These are phyloP conservation scores for Suillus variegatus DNA, from an alignment of 768 basidiomycete genomes.

Conservation along the genomic window DNA sequence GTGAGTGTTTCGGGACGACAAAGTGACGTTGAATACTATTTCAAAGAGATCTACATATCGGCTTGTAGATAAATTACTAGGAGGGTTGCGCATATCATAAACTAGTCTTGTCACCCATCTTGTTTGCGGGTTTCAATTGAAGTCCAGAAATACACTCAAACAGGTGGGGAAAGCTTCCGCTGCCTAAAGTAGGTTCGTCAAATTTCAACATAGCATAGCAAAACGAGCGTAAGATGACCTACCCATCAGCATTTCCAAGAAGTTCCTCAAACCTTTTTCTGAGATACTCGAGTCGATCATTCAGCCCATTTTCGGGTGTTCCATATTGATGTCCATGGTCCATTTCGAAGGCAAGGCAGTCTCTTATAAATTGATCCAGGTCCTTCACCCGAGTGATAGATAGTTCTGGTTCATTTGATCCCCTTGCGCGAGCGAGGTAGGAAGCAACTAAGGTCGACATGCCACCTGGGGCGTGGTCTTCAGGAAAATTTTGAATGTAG, in stretches of 20 bases:
- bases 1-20: background rate
- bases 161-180: background rate
- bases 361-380: conserved; percentile 67
- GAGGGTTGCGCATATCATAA: background rate
- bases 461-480: conserved; percentile 44
- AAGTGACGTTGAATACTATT: background rate
- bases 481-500: background rate
- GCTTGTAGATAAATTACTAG: background rate
- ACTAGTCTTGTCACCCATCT: background rate
- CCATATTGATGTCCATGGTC: conserved; percentile 49
- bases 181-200: background rate
- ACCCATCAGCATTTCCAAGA: conserved; percentile 22
- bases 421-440: conserved; percentile 69
- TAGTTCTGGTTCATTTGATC: conserved; percentile 70
- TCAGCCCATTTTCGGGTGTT: conserved; percentile 14
- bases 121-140: background rate
- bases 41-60: background rate
- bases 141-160: background rate
- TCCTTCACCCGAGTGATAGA: conserved; percentile 57
- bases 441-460: conserved; percentile 68
- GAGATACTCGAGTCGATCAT: conserved; percentile 7
- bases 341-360: conserved; percentile 55
- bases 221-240: background rate
- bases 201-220: background rate
- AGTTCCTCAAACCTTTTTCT: conserved; percentile 31